phyloP scores from a whole-genome alignment of 768 basidiomycete genomes.

The Coprinopsis cinerea region DNA sequence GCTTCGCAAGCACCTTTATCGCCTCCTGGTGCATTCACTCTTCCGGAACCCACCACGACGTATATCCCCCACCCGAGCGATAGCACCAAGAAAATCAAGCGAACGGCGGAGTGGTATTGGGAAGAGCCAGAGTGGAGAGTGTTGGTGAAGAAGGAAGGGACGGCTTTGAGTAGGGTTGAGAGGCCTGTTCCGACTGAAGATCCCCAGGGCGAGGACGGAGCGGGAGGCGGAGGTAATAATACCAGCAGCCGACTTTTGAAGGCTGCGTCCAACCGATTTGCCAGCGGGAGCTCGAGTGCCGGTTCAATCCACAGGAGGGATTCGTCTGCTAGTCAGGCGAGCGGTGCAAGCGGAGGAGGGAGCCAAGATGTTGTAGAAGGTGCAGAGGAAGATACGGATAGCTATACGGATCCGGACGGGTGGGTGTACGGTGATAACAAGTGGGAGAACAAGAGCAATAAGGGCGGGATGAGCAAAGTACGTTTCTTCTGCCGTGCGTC shows the following conservation, averaged over 20 bases:
- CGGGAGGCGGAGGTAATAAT: not conserved
- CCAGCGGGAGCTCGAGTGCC: slow-evolving; percentile 33
- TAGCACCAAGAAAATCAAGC: slow-evolving; percentile 47
- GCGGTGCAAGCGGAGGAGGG: no score
- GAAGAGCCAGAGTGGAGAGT: slow-evolving; percentile 90
- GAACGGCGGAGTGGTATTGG: slow-evolving; percentile 84
- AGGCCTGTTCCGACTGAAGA: slow-evolving; percentile 27
- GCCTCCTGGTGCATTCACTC: slow-evolving; percentile 62
- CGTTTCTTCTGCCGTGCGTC: not conserved
- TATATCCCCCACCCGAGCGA: slow-evolving; percentile 46
- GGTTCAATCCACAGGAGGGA: slow-evolving; percentile 6
- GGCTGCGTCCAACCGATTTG: slow-evolving; percentile 38
- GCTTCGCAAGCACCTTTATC: slow-evolving; percentile 52
- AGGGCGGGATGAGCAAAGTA: slow-evolving; percentile 85
- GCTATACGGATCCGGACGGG: slow-evolving; percentile 74
- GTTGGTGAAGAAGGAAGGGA: slow-evolving; percentile 52
- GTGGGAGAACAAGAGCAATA: slow-evolving; percentile 74
- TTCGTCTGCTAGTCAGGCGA: no score
- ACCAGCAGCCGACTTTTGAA: slow-evolving; percentile 40
- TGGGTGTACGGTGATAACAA: slow-evolving; percentile 97
- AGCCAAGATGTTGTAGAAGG: slow-evolving; percentile 30
- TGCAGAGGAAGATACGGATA: slow-evolving; percentile 32
- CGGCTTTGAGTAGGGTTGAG: slow-evolving; percentile 47
- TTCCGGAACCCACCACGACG: slow-evolving; percentile 57
- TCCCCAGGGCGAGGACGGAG: slow-evolving; percentile 38